A percentile compares a stretch with the other conserved stretches of the same genome.
phyloP scores from a whole-genome alignment of 441 rosid genomes.

The Biscutella laevigata region DNA sequence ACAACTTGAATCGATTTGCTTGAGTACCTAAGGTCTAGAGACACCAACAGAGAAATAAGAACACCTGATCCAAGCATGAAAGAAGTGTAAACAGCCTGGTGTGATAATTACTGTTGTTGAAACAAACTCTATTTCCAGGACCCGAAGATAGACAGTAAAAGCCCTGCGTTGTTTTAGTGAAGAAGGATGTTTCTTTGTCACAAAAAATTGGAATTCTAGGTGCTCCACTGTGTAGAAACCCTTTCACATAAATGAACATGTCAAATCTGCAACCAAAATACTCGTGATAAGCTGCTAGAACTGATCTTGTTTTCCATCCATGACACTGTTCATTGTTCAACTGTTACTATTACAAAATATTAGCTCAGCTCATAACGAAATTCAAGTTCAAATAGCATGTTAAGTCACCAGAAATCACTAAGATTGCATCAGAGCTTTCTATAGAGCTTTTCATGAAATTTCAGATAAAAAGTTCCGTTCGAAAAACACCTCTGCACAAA shows the following conservation, averaged over 20 bases:
- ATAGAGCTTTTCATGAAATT: not conserved
- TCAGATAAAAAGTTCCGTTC: not conserved
- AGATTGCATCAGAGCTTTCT: not conserved
- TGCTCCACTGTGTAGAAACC: slow-evolving; percentile 20
- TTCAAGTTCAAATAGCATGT: not conserved
- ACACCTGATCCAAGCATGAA: not conserved
- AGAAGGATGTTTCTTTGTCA: not conserved
- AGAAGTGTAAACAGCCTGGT: not conserved
- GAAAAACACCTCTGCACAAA: not conserved
- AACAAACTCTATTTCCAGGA: not conserved
- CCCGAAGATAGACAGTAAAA: not conserved
- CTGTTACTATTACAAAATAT: not conserved
- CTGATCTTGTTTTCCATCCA: not conserved
- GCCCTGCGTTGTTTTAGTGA: not conserved
- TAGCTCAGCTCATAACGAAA: not conserved
- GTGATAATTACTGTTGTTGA: slow-evolving; percentile 17
- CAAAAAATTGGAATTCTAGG: slow-evolving; percentile 13
- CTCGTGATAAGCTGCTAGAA: not conserved
- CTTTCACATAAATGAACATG: slow-evolving; percentile 19
- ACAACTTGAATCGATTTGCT: slow-evolving; percentile 32
- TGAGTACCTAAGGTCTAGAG: slow-evolving; percentile 39
- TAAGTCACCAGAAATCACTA: slow-evolving; percentile 3
- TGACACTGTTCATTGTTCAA: not conserved
- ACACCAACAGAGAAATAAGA: slow-evolving; percentile 14
- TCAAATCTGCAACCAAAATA: slow-evolving; percentile 21